These are phyloP conservation scores for Hura crepitans DNA, from an alignment of 441 rosid species.

Conservation along the genomic window DNA sequence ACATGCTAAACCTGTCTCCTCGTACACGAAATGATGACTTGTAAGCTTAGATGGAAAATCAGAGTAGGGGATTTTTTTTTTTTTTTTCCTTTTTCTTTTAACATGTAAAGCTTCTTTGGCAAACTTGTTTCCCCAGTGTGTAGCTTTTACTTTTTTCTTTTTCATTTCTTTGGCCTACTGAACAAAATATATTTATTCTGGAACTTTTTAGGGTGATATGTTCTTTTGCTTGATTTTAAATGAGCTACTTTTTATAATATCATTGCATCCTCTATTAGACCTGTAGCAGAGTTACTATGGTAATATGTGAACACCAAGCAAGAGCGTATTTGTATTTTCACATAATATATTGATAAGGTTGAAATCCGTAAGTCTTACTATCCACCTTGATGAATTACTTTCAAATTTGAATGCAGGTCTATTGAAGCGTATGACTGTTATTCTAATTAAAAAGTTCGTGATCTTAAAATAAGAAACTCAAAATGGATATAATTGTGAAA, in stretches of 20 bases:
- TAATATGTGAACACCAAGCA: too few relatives aligned
- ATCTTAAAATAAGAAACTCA: neutral
- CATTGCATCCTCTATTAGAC: neutral
- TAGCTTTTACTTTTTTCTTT: neutral
- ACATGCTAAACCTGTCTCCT: neutral
- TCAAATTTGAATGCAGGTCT: neutral
- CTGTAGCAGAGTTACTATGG: too few relatives aligned
- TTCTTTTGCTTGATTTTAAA: neutral
- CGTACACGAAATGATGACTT: neutral
- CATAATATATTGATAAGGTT: neutral
- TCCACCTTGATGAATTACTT: neutral
- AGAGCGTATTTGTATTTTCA: too few relatives aligned
- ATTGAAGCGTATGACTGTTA: neutral
- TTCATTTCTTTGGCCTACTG: neutral
- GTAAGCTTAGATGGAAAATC: neutral
- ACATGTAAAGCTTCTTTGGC: neutral
- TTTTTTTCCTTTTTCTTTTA: neutral
- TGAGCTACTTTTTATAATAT: neutral
- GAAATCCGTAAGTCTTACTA: neutral
- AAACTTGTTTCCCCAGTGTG: neutral
- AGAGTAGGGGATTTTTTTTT: too few relatives aligned
- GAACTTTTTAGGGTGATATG: too few relatives aligned
- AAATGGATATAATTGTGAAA: neutral
- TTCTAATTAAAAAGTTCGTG: neutral
- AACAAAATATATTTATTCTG: too few relatives aligned